These are phyloP conservation scores for Aureobasidium melanogenum DNA, from an alignment of 2,329 filamentous ascomycete genomes.

Conservation along the genomic window DNA sequence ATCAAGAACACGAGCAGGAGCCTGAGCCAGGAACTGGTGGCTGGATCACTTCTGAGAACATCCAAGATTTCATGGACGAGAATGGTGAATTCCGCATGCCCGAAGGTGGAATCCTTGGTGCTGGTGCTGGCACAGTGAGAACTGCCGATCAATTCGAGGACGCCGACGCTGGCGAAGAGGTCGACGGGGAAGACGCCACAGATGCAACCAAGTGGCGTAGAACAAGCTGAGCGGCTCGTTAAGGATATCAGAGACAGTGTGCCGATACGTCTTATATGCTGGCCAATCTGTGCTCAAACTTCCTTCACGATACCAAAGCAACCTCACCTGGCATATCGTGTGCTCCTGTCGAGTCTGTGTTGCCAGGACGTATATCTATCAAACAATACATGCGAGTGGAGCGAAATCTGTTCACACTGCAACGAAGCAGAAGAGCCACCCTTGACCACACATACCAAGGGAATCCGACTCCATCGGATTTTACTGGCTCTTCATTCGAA, in stretches of 20 bases:
- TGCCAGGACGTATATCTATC: neutral
- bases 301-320: neutral
- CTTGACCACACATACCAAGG: neutral
- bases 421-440: neutral
- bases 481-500: neutral
- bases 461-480: neutral
- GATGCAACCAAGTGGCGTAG: conserved; percentile 45
- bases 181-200: conserved; percentile 18
- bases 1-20: conserved; percentile 44
- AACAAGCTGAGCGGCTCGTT: conserved; percentile 38
- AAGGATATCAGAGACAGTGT: too few relatives aligned
- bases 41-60: conserved; percentile 89
- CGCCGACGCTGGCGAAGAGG: conserved; percentile 24
- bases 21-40: conserved; percentile 65
- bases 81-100: conserved; percentile 73
- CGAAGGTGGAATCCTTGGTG: conserved; percentile 39
- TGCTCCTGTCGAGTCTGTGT: too few relatives aligned
- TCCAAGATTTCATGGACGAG: conserved; percentile 72
- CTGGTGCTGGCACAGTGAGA: conserved; percentile 25
- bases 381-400: neutral
- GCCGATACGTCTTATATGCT: too few relatives aligned
- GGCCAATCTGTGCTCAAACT: too few relatives aligned
- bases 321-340: neutral
- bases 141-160: conserved; percentile 39
- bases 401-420: neutral